These are phyloP conservation scores for Penicillium steckii DNA, from an alignment of 495 filamentous ascomycete species.

Conservation along the genomic window DNA sequence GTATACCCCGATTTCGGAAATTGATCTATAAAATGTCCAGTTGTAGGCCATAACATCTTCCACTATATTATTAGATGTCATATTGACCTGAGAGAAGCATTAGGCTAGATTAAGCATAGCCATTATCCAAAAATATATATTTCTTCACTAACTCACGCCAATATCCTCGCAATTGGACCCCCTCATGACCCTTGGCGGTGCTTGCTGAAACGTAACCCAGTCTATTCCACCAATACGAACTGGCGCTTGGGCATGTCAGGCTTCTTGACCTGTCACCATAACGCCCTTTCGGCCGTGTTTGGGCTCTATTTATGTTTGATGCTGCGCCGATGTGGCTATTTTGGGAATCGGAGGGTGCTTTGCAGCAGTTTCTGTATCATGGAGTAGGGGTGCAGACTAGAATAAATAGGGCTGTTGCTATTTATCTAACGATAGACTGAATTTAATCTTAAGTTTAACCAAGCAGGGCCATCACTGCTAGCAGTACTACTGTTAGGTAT, in stretches of 20 bases:
- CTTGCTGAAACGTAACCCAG: conserved; percentile 17
- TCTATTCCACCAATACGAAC: conserved; percentile 6
- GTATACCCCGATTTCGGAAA: too few relatives aligned
- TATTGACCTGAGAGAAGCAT: too few relatives aligned
- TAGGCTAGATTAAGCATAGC: background rate
- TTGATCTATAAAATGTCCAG: too few relatives aligned
- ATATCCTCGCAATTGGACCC: background rate
- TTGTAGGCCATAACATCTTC: too few relatives aligned
- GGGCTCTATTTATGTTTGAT: background rate
- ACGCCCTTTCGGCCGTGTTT: background rate
- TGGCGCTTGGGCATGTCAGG: background rate
- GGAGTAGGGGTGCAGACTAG: background rate
- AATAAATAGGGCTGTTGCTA: background rate
- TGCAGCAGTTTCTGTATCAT: background rate
- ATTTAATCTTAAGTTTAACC: too few relatives aligned
- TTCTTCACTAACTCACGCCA: background rate
- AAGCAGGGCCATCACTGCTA: too few relatives aligned
- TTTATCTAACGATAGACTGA: too few relatives aligned
- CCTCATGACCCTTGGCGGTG: conserved; percentile 18
- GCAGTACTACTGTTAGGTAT: too few relatives aligned
- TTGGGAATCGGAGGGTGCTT: background rate
- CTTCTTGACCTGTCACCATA: background rate
- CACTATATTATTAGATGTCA: too few relatives aligned
- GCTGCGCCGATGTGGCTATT: background rate
- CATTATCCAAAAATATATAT: background rate